These are phyloP conservation scores for Lathyrus tuberosus DNA, from an alignment of 306 rosid species.

Conservation along the genomic window DNA sequence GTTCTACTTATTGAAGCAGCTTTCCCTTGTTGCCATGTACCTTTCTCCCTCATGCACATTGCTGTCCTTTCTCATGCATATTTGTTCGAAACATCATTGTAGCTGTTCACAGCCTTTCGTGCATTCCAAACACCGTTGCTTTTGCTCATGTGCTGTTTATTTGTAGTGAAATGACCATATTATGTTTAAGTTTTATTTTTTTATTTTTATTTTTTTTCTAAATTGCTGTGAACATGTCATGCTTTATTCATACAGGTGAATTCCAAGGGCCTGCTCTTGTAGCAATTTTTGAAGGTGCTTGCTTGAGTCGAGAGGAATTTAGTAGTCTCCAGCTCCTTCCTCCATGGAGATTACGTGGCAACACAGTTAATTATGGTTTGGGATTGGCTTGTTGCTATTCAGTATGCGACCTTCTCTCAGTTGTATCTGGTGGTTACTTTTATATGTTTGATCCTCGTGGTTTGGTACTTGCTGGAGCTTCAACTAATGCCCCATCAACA, in stretches of 20 bases:
- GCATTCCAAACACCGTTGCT: slow-evolving; percentile 24
- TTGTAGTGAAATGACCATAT: slow-evolving; percentile 31
- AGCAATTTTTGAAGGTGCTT: slow-evolving; percentile 82
- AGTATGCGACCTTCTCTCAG: slow-evolving; percentile 78
- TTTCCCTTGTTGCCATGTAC: not conserved
- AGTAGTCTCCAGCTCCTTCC: slow-evolving; percentile 89
- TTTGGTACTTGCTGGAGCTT: slow-evolving; percentile 69
- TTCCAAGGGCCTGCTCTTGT: slow-evolving; percentile 97
- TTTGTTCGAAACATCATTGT: slow-evolving; percentile 21
- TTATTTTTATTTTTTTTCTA: slow-evolving; percentile 22
- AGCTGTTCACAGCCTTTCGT: slow-evolving; percentile 7
- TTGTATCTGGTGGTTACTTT: slow-evolving; percentile 83
- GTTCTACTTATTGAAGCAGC: slow-evolving; percentile 2
- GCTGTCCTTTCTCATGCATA: not conserved
- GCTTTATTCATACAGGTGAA: slow-evolving; percentile 64
- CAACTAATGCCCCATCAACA: slow-evolving; percentile 70
- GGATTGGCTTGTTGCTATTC: slow-evolving; percentile 85
- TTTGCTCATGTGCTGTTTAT: slow-evolving; percentile 24
- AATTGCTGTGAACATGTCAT: slow-evolving; percentile 35
- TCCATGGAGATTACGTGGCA: slow-evolving; percentile 92
- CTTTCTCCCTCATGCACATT: not conserved
- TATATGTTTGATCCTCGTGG: slow-evolving; percentile 96
- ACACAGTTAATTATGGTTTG: slow-evolving; percentile 84
- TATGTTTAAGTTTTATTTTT: slow-evolving; percentile 29
- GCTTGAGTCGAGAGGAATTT: slow-evolving; percentile 89